phyloP scores from a whole-genome alignment of 1,284 basidiomycete species.

The Coniophora puteana region DNA sequence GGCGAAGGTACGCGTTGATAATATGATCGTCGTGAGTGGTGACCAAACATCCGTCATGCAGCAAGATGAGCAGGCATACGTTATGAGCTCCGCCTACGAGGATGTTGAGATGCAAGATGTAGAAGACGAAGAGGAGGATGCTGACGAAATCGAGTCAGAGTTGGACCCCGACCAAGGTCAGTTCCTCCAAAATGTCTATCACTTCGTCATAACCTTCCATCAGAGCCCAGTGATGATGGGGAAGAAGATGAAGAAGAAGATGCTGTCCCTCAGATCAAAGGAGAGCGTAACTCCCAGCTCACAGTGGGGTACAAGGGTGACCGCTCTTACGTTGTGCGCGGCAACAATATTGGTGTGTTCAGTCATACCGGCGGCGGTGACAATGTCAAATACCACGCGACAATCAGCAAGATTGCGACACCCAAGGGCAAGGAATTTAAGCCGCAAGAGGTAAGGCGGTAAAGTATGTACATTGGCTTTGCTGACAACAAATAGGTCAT shows the following conservation, averaged over 20 bases:
- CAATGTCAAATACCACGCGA: conserved; percentile 84
- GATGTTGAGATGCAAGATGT: conserved; percentile 87
- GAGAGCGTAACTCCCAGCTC: conserved; percentile 84
- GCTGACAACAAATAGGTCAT: conserved; percentile 69
- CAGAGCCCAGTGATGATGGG: conserved; percentile 51
- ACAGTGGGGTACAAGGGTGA: conserved; percentile 97
- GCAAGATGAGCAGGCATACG: conserved; percentile 78
- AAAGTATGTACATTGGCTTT: conserved; percentile 10
- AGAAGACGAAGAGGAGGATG: conserved; percentile 70
- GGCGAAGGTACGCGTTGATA: conserved; percentile 59
- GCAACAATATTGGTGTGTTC: conserved; percentile 98
- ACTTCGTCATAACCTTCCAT: conserved; percentile 4
- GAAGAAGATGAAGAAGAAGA: conserved; percentile 48
- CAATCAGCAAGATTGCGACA: conserved; percentile 83
- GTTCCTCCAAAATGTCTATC: conserved; percentile 8
- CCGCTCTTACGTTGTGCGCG: conserved; percentile 92
- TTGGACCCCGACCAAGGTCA: conserved; percentile 55
- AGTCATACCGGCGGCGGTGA: conserved; percentile 78
- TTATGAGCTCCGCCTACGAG: conserved; percentile 64
- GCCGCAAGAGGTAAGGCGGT: conserved; percentile 71
- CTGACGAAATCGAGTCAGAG: conserved; percentile 68
- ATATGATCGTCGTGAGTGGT: neutral
- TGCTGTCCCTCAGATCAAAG: conserved; percentile 38
- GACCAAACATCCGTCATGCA: conserved; percentile 17
- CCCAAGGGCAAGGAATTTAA: conserved; percentile 83